Evolutionary conservation across 768 basidiomycete genomes (phyloP).

Genomic region (Guyanaporus albipodus): DNA sequence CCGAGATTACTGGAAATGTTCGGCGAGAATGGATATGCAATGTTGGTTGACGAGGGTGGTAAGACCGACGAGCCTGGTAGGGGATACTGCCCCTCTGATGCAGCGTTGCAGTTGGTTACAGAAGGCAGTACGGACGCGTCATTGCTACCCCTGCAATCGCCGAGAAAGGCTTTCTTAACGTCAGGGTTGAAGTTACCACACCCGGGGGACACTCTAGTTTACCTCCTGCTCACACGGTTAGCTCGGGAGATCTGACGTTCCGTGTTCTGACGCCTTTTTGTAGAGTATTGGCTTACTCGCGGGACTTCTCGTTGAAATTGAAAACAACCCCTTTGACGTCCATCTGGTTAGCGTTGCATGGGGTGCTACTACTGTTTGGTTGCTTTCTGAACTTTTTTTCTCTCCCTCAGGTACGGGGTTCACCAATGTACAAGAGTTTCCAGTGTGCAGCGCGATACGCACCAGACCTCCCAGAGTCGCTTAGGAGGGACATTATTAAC

Average conservation of each 20-base stretch:
- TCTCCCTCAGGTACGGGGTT: constrained; percentile 48
- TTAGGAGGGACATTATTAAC: constrained; percentile 46
- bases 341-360: constrained; percentile 41
- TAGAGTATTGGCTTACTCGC: constrained; percentile 83
- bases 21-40: constrained; percentile 47
- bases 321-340: constrained; percentile 55
- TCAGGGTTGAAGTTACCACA: constrained; percentile 40
- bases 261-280: no score
- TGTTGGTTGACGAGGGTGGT: constrained; percentile 63
- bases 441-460: constrained; percentile 67
- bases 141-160: constrained; percentile 31
- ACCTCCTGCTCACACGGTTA: constrained; percentile 52
- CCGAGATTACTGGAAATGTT: constrained; percentile 39
- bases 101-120: constrained; percentile 24
- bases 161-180: constrained; percentile 44
- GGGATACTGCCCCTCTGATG: neutral
- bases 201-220: constrained; percentile 54
- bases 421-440: constrained; percentile 55
- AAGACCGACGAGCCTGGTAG: neutral
- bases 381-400: neutral
- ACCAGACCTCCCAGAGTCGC: constrained; percentile 44
- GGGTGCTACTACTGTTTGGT: neutral
- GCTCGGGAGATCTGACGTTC: no score
- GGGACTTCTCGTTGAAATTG: constrained; percentile 61
- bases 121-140: constrained; percentile 26